phyloP scores from a whole-genome alignment of 2,329 filamentous ascomycete genomes.

The Fusarium sp. region DNA sequence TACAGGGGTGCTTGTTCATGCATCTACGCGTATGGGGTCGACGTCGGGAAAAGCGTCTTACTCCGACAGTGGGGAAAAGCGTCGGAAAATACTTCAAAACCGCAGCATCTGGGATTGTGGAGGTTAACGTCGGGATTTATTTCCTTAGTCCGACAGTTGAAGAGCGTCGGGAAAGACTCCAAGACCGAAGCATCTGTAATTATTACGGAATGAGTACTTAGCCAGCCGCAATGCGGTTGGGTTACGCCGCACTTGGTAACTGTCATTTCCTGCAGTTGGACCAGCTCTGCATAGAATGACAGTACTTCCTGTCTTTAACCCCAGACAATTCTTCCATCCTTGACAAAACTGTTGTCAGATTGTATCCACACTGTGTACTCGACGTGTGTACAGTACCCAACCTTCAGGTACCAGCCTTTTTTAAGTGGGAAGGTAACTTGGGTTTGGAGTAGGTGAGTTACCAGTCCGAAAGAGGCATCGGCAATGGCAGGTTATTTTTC shows the following conservation, averaged over 20 bases:
- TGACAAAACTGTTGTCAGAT: not conserved
- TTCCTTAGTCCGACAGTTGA: not conserved
- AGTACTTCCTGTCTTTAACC: not conserved
- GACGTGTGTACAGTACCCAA: not conserved
- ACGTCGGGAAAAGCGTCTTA: not conserved
- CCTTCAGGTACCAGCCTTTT: not conserved
- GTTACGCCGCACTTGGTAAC: not conserved
- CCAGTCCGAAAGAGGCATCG: not conserved
- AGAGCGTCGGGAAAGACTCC: not conserved
- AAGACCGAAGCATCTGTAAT: not conserved
- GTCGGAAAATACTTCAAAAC: conserved; percentile 2
- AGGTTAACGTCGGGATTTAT: not conserved
- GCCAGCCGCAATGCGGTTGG: not conserved
- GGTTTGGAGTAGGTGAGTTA: not conserved
- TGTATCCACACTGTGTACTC: not conserved
- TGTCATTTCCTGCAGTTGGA: not conserved
- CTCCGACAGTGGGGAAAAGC: conserved; percentile 2
- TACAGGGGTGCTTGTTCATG: not conserved
- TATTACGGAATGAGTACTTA: not conserved
- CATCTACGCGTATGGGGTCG: not conserved
- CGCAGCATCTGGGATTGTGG: not conserved
- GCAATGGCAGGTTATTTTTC: not conserved
- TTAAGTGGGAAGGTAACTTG: not conserved
- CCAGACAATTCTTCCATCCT: not conserved
- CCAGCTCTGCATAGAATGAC: not conserved